These are phyloP conservation scores for Russula brevipes DNA, from an alignment of 768 basidiomycete species.

Conservation along the genomic window DNA sequence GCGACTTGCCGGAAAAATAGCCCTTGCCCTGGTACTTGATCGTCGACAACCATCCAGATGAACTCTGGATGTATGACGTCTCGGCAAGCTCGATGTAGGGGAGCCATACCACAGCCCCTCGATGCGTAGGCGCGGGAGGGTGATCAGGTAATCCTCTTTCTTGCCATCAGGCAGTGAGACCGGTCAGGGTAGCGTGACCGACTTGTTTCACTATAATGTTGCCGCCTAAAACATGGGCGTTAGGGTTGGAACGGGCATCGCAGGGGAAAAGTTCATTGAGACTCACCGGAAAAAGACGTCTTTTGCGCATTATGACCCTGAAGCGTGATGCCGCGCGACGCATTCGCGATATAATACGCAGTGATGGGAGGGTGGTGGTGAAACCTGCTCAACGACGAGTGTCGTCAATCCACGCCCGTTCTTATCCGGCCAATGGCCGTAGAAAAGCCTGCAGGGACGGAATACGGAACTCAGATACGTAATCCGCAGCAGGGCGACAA, in stretches of 20 bases:
- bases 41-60: conserved; percentile 54
- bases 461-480: neutral
- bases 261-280: neutral
- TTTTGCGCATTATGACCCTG: conserved; percentile 93
- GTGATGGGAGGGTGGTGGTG: conserved; percentile 91
- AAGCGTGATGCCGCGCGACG: conserved; percentile 65
- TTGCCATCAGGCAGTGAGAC: conserved; percentile 53
- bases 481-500: neutral
- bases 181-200: conserved; percentile 83
- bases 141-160: conserved; percentile 77
- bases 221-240: conserved; percentile 41
- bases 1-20: conserved; percentile 90
- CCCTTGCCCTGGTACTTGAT: conserved; percentile 92
- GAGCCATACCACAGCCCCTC: conserved; percentile 90
- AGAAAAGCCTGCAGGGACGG: conserved; percentile 58
- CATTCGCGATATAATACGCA: conserved; percentile 83
- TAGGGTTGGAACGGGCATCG: neutral
- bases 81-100: conserved; percentile 92
- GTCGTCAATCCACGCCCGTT: conserved; percentile 70
- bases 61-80: conserved; percentile 67
- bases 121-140: conserved; percentile 85
- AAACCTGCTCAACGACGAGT: conserved; percentile 91
- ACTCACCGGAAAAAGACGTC: conserved; percentile 79
- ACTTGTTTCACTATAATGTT: conserved; percentile 89
- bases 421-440: conserved; percentile 78